Conservation (phyloP, 129 eudicot genomes). For the Deinandra increscens region DNA sequence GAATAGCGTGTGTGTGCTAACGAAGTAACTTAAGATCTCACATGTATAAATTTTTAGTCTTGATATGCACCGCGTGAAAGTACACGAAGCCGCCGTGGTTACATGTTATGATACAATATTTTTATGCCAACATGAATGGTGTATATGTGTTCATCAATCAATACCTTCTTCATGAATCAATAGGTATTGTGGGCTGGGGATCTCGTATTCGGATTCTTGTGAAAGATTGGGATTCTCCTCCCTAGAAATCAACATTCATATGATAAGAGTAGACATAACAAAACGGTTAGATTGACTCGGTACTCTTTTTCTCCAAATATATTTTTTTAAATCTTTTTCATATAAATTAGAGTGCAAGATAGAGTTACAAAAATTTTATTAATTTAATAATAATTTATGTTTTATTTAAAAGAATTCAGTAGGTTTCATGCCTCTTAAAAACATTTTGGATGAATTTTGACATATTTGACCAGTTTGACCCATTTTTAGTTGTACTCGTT, state of each 20-base stretch:
- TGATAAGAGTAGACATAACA: neutral
- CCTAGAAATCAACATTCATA: conserved; percentile 21
- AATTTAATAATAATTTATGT: neutral
- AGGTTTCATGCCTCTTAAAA: neutral
- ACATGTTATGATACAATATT: neutral
- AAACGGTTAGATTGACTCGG: neutral
- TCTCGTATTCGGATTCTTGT: conserved; percentile 32
- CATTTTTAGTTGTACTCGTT: neutral
- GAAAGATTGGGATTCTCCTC: conserved; percentile 22
- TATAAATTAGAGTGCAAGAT: too few species aligned
- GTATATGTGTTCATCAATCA: neutral
- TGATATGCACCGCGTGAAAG: neutral
- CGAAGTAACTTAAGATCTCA: neutral
- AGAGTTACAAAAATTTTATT: too few species aligned
- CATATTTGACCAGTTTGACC: neutral
- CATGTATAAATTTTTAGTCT: neutral
- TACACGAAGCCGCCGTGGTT: neutral
- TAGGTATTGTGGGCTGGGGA: conserved; percentile 27
- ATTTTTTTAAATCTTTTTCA: neutral
- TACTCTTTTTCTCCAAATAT: neutral
- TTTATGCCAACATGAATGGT: neutral
- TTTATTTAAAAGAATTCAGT: neutral
- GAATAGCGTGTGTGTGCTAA: neutral
- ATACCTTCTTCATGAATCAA: conserved; percentile 24
- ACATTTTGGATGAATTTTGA: neutral